Conservation (phyloP, 345 rosid genomes). For the Dimocarpus longan region DNA sequence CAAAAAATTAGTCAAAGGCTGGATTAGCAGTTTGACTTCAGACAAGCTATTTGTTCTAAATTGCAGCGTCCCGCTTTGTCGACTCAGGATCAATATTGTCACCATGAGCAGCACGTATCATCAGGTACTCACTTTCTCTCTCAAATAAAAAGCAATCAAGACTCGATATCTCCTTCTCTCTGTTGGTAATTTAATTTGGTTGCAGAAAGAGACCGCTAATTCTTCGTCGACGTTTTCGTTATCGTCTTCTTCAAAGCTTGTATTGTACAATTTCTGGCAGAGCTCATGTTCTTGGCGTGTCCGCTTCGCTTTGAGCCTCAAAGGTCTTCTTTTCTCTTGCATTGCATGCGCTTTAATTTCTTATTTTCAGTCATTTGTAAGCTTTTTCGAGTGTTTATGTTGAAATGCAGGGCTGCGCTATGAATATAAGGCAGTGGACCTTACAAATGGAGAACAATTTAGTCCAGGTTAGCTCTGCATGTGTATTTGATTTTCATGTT, state of each 20-base stretch:
- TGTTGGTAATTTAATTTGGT: background rate
- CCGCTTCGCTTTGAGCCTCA: slow-evolving; percentile 57
- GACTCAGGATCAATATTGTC: background rate
- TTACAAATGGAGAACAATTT: slow-evolving; percentile 48
- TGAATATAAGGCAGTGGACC: slow-evolving; percentile 49
- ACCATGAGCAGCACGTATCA: background rate
- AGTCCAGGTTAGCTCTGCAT: slow-evolving; percentile 36
- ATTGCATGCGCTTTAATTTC: background rate
- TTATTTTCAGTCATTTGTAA: background rate
- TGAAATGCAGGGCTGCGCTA: slow-evolving; percentile 43
- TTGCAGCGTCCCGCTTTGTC: background rate
- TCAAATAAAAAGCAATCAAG: background rate
- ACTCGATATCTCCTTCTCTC: background rate
- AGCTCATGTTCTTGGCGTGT: slow-evolving; percentile 77
- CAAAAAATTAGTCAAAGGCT: too few relatives aligned
- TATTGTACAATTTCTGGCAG: slow-evolving; percentile 54
- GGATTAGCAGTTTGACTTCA: background rate
- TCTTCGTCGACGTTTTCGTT: background rate
- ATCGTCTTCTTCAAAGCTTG: slow-evolving; percentile 30
- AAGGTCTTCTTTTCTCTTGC: slow-evolving; percentile 29
- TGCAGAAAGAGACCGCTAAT: slow-evolving; percentile 9
- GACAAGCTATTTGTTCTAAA: background rate
- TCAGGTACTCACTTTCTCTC: background rate
- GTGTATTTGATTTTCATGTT: background rate
- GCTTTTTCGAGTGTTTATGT: background rate